phyloP scores from a whole-genome alignment of 306 rosid species.

The Medicago arabica region DNA sequence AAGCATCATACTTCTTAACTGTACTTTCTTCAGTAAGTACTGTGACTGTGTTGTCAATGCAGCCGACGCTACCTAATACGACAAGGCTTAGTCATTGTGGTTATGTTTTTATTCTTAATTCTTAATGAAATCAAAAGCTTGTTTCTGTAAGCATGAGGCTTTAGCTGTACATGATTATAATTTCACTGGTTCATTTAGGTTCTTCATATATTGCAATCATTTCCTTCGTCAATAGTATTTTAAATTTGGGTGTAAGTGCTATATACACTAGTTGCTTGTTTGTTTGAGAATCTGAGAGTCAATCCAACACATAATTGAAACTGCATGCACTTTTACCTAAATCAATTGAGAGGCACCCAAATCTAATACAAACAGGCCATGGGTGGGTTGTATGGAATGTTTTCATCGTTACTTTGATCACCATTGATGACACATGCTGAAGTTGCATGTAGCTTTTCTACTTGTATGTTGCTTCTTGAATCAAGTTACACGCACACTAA shows the following conservation, averaged over 20 bases:
- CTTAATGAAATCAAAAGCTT: neutral
- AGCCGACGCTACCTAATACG: neutral
- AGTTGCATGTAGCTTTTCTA: constrained; percentile 15
- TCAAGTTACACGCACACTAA: neutral
- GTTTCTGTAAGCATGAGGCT: neutral
- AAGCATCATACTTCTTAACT: constrained; percentile 22
- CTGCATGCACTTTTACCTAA: neutral
- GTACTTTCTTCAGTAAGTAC: constrained; percentile 1
- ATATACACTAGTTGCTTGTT: neutral
- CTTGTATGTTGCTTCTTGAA: neutral
- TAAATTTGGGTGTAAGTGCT: neutral
- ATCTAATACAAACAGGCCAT: neutral
- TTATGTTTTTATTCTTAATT: neutral
- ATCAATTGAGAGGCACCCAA: neutral
- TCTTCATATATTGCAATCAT: neutral
- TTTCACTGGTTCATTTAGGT: neutral
- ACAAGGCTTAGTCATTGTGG: neutral
- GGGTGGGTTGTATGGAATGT: neutral
- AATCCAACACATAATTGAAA: neutral
- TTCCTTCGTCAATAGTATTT: no score
- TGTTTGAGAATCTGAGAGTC: neutral
- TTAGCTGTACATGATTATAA: neutral
- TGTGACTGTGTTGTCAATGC: neutral
- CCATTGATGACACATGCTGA: neutral
- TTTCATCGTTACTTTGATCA: constrained; percentile 5